Conservation (phyloP, 495 filamentous ascomycete species). For the Aspergillus affinis region DNA sequence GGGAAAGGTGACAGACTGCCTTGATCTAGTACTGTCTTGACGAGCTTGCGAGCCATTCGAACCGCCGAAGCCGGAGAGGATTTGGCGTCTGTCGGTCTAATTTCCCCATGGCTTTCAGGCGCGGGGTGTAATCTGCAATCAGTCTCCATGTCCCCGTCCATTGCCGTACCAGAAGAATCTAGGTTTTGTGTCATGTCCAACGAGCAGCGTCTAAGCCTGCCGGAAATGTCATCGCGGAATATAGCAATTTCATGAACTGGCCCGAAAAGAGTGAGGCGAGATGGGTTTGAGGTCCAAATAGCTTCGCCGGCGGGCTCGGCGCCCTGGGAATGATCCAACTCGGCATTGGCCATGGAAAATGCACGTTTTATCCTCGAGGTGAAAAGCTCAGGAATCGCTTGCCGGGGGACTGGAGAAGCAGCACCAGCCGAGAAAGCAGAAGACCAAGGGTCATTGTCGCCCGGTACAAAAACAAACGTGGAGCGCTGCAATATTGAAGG, state of each 20-base stretch:
- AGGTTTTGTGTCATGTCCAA: constrained; percentile 51
- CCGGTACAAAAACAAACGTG: constrained; percentile 89
- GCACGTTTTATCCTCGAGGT: constrained; percentile 78
- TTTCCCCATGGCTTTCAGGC: background rate
- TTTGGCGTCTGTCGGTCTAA: constrained; percentile 14
- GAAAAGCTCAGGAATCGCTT: constrained; percentile 78
- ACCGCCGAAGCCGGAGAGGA: constrained; percentile 44
- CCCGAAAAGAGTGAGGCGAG: constrained; percentile 77
- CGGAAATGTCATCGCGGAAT: constrained; percentile 80
- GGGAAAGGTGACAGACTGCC: constrained; percentile 85
- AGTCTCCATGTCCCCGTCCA: constrained; percentile 22
- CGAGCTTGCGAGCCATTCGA: constrained; percentile 71
- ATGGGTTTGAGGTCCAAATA: constrained; percentile 85
- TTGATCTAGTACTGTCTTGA: constrained; percentile 93
- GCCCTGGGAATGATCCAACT: constrained; percentile 45
- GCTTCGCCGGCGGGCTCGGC: constrained; percentile 63
- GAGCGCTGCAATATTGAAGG: constrained; percentile 74
- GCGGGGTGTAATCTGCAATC: background rate
- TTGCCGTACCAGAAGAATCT: constrained; percentile 21
- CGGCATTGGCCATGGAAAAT: constrained; percentile 72
- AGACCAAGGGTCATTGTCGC: constrained; percentile 93
- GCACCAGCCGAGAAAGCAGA: constrained; percentile 86
- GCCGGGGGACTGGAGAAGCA: constrained; percentile 68
- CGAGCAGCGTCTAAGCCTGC: constrained; percentile 70
- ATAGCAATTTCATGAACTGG: constrained; percentile 81